Percentiles rank a stretch among this genome's conserved stretches.
Evolutionary conservation across 805 yeast genomes (phyloP).

Genomic region (Hanseniaspora nectarophila): DNA sequence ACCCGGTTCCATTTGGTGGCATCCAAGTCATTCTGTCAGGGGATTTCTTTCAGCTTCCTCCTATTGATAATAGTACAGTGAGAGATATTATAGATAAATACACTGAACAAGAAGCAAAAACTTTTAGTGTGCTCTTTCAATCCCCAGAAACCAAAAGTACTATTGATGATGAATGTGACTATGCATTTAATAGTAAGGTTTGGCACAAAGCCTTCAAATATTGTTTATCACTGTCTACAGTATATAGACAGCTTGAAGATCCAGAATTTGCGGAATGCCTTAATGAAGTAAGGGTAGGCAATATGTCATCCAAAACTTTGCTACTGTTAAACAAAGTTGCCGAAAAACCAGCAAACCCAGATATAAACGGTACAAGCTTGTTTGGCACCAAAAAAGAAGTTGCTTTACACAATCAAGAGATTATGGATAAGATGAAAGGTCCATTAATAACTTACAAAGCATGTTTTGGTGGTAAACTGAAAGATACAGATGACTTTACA

Average conservation of each 20-base stretch:
- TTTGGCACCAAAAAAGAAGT: constrained; percentile 59
- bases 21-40: constrained; percentile 82
- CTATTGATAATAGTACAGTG: constrained; percentile 34
- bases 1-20: constrained; percentile 72
- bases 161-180: constrained; percentile 27
- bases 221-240: constrained; percentile 49
- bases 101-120: constrained; percentile 20
- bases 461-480: not conserved
- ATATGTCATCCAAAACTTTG: constrained; percentile 30
- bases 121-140: not conserved
- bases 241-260: constrained; percentile 71
- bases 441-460: constrained; percentile 33
- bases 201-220: constrained; percentile 50
- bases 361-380: not conserved
- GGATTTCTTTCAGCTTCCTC: constrained; percentile 94
- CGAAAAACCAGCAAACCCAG: constrained; percentile 36
- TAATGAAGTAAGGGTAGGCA: constrained; percentile 60
- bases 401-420: constrained; percentile 46
- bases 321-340: constrained; percentile 35
- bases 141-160: constrained; percentile 18
- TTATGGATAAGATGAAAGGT: constrained; percentile 40
- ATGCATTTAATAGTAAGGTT: constrained; percentile 53
- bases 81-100: constrained; percentile 20
- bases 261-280: constrained; percentile 57
- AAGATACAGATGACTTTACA: not conserved